Evolutionary conservation across 2,329 filamentous ascomycete species (phyloP).

Genomic region (Coniella lustricola): DNA sequence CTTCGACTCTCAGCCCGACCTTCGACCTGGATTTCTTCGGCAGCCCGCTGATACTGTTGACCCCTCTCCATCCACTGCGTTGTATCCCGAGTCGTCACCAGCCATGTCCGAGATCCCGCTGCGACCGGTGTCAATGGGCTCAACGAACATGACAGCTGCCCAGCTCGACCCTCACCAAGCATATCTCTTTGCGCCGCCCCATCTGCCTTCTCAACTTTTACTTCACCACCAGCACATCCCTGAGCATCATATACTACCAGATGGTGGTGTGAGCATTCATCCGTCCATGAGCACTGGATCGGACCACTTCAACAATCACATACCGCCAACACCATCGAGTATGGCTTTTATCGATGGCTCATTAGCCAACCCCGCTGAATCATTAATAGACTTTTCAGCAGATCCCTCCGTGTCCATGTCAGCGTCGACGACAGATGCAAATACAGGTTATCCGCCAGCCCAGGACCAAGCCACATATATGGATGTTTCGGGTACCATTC

Average conservation of each 20-base stretch:
- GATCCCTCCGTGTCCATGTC: not conserved
- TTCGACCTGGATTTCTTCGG: no score
- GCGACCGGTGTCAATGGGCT: not conserved
- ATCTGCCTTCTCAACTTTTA: no score
- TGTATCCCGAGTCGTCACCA: not conserved
- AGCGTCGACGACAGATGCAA: not conserved
- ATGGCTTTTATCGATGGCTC: not conserved
- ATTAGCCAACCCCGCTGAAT: not conserved
- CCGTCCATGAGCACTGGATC: not conserved
- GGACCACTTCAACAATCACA: not conserved
- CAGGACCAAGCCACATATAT: conserved; percentile 1
- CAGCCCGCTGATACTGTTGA: not conserved
- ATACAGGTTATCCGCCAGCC: not conserved
- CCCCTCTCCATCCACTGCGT: not conserved
- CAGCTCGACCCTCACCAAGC: not conserved
- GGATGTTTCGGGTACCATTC: not conserved
- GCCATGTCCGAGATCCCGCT: conserved; percentile 3
- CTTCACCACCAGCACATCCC: not conserved
- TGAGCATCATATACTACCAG: conserved; percentile 3
- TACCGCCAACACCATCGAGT: not conserved
- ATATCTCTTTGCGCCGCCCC: not conserved
- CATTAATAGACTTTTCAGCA: not conserved
- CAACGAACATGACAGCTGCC: not conserved
- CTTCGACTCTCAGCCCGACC: no score
- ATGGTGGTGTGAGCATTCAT: not conserved